A percentile compares a stretch with the other conserved stretches of the same genome.
Conservation (phyloP, 768 basidiomycete species). For the Cantharellus anzutake region DNA sequence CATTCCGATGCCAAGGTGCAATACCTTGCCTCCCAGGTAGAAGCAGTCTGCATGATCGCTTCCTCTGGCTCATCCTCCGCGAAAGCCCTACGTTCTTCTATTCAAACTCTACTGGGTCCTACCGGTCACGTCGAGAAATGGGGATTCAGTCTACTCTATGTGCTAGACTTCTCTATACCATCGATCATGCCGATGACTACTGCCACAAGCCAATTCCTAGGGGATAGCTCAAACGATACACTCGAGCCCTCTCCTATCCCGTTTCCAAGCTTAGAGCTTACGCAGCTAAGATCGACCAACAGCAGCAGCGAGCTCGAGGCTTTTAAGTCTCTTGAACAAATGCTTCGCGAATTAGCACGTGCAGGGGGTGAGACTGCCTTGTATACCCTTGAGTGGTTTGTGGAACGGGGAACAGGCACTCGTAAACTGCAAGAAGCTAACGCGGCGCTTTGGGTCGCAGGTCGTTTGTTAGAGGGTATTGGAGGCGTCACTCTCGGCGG, state of each 20-base stretch:
- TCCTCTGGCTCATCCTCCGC: conserved; percentile 13
- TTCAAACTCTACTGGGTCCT: conserved; percentile 57
- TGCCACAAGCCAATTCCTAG: conserved; percentile 9
- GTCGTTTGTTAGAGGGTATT: conserved; percentile 56
- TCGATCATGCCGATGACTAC: conserved; percentile 10
- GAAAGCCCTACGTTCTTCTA: conserved; percentile 22
- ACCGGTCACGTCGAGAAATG: conserved; percentile 75
- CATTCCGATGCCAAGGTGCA: conserved; percentile 58
- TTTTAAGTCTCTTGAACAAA: conserved; percentile 35
- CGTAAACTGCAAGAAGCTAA: conserved; percentile 25
- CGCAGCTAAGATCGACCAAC: conserved; percentile 29
- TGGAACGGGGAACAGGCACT: conserved; percentile 32
- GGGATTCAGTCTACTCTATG: conserved; percentile 73
- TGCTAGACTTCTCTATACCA: conserved; percentile 55
- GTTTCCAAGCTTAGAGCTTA: conserved; percentile 45
- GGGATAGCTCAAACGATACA: conserved; percentile 9
- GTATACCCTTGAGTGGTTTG: conserved; percentile 71
- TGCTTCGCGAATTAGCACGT: conserved; percentile 55
- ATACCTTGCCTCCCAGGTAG: conserved; percentile 46
- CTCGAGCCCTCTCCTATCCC: conserved; percentile 11
- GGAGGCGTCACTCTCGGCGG: conserved; percentile 27
- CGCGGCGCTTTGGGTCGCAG: conserved; percentile 72
- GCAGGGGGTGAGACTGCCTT: conserved; percentile 51
- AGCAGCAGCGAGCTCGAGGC: conserved; percentile 16
- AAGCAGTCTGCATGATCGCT: conserved; percentile 44